Evolutionary conservation across 139 green algal species (phyloP).

Genomic region (Parachlorella kessleri): DNA sequence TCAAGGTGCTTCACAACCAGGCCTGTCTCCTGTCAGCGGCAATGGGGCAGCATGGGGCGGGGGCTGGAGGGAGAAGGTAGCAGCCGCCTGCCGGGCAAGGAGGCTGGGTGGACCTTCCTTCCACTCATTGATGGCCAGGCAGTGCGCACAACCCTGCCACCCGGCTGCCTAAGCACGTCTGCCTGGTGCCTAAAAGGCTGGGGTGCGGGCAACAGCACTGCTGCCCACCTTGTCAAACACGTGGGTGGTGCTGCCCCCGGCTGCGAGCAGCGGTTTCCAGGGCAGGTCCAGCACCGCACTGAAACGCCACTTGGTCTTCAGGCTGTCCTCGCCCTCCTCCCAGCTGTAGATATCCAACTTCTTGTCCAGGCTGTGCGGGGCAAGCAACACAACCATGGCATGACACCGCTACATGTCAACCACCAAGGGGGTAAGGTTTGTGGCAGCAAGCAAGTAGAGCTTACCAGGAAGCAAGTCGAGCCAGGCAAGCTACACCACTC

Average conservation of each 20-base stretch:
- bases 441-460: neutral
- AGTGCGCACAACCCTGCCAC: too few relatives aligned
- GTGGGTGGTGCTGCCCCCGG: conserved; percentile 69
- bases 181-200: too few relatives aligned
- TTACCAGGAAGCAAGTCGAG: neutral
- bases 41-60: neutral
- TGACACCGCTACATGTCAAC: too few relatives aligned
- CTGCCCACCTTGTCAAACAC: conserved; percentile 52
- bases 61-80: too few relatives aligned
- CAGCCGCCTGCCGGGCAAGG: too few relatives aligned
- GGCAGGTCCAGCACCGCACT: conserved; percentile 63
- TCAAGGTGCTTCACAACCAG: conserved; percentile 76
- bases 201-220: too few relatives aligned
- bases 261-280: conserved; percentile 65
- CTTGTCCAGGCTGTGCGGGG: neutral
- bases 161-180: too few relatives aligned
- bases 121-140: too few relatives aligned
- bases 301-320: conserved; percentile 69
- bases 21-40: conserved; percentile 27
- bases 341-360: conserved; percentile 62
- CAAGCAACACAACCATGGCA: too few relatives aligned
- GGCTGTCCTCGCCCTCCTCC: conserved; percentile 35
- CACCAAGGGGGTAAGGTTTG: neutral
- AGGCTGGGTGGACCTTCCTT: too few relatives aligned
- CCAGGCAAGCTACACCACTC: neutral